Base-by-base conservation (phyloP, 2,329 filamentous ascomycete species). In the Aspergillus novofumigatus region DNA sequence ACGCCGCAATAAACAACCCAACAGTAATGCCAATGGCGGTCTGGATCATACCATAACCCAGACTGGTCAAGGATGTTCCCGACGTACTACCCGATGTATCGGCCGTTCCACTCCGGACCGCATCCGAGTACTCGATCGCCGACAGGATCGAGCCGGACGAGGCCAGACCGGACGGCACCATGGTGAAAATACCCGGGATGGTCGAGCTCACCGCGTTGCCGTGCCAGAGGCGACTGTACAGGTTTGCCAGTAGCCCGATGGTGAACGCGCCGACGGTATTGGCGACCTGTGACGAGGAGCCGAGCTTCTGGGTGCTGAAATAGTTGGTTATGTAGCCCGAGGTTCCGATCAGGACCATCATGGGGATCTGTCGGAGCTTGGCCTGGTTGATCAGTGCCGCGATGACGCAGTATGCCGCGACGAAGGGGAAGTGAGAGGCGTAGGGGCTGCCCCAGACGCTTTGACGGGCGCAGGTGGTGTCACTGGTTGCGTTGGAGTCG, bases 171-270 rank as follows among this genome's bases (percentile, higher is more conserved):
- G 78, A 82, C 0, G 83, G 83, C 0, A 86, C 83, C 59, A 85
- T 81, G 1, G 85, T 82, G 62, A 94, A 95, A 62, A 96, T 94
- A 17, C 89, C 91, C 0, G 92, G 91, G 10, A 96, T 79, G 80
- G 96, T 90, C 5, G 89, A 88, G 0, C 90, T 90, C 0, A 91
- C 91, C 0, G 91, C 91, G 7, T 95, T 83, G 2, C 88, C 89
- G 69, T 92, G 91, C 23, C 88, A 72, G 35, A 80, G 62, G 2
- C 90, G 83, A 14, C 86, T 87, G 75, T 93, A 92, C 4, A 91
- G 67, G 65, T 94, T 94, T 17, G 89, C 90, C 47, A 91, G 75
- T 28, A 92, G 82, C 9, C 91, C 90, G 17, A 94, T 86, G 0
- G 84, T 83, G 51, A 94, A 80, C 0, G 91, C 90, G 35, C 89